A percentile compares a stretch with the other conserved stretches of the same genome.
phyloP scores from a whole-genome alignment of 768 basidiomycete genomes.

The Gymnopilus dilepis region DNA sequence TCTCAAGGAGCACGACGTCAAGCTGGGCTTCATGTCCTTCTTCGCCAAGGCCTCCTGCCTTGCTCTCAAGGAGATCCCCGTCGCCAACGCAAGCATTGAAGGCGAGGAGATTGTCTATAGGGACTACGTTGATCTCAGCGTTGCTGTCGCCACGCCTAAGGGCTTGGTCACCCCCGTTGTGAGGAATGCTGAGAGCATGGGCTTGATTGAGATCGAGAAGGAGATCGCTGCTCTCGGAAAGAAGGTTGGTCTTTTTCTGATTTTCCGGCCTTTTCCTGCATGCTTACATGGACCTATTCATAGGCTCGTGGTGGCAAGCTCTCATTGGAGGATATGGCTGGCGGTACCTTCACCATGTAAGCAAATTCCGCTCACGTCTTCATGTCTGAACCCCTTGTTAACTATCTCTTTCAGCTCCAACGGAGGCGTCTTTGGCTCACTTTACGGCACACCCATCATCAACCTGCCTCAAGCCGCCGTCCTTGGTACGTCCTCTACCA shows the following conservation, averaged over 20 bases:
- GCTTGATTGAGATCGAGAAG: constrained; percentile 89
- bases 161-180: constrained; percentile 97
- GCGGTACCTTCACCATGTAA: constrained; percentile 98
- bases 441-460: constrained; percentile 99
- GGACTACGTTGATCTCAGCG: constrained; percentile 92
- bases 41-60: constrained; percentile 88
- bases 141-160: constrained; percentile 97
- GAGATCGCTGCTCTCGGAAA: constrained; percentile 91
- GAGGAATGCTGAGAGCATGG: constrained; percentile 86
- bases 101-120: constrained; percentile 92
- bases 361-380: constrained; percentile 26
- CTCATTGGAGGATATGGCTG: constrained; percentile 97
- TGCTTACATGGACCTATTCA: not conserved
- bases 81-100: constrained; percentile 94
- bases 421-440: constrained; percentile 96
- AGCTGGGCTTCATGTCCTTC: constrained; percentile 98
- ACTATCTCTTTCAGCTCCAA: constrained; percentile 72
- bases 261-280: not conserved
- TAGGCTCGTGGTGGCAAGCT: constrained; percentile 91
- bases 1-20: constrained; percentile 91
- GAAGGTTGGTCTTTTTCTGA: constrained; percentile 58
- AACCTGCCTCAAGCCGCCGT: constrained; percentile 96
- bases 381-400: not conserved
- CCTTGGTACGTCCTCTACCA: constrained; percentile 57
- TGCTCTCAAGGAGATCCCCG: constrained; percentile 90